Evolutionary conservation across 345 rosid species (phyloP).

Genomic region (Ceriops tagal): DNA sequence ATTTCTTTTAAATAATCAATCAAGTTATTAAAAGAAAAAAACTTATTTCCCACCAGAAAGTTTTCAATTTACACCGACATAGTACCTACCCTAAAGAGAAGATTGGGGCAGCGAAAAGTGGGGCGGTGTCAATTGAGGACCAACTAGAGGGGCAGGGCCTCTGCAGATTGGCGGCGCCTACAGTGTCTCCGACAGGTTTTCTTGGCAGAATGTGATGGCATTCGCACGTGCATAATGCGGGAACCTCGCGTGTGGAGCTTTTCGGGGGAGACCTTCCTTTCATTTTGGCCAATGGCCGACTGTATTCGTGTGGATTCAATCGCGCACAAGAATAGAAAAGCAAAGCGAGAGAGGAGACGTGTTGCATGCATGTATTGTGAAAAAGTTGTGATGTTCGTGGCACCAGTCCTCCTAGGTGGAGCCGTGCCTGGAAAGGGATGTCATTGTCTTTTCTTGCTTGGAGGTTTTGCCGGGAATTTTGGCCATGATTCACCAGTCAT

Average conservation of each 20-base stretch:
- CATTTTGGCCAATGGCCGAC: background rate
- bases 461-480: no score
- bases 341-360: background rate
- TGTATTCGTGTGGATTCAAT: background rate
- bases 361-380: no score
- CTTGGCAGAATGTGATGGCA: background rate
- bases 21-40: no score
- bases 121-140: background rate
- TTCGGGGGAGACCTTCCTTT: background rate
- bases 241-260: slow-evolving; percentile 5
- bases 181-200: slow-evolving; percentile 11
- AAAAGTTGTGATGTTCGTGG: background rate
- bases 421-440: slow-evolving; percentile 13
- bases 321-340: background rate
- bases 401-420: slow-evolving; percentile 3
- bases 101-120: background rate
- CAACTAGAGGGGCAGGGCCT: slow-evolving; percentile 8
- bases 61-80: no score
- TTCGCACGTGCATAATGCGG: background rate
- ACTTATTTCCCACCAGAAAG: no score
- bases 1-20: no score
- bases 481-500: no score
- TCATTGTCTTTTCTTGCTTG: background rate
- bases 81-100: no score
- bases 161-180: slow-evolving; percentile 16